Percentiles rank a stretch among this genome's conserved stretches.
Evolutionary conservation across 257 asterid genomes (phyloP).

Genomic region (Gentiana macrophylla): DNA sequence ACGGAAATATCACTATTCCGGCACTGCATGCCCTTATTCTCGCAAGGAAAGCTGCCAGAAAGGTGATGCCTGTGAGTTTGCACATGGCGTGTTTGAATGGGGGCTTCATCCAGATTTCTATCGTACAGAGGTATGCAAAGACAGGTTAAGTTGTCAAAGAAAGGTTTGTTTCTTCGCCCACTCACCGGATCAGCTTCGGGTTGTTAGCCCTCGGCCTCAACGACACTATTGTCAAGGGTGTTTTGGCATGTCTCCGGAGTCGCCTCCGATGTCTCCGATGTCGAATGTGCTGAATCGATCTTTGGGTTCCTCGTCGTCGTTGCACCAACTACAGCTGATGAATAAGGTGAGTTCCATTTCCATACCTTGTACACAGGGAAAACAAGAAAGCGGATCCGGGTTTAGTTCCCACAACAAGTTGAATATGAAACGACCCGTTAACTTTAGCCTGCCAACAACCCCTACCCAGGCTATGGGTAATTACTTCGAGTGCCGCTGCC

Average conservation of each 20-base stretch:
- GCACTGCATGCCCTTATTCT: constrained; percentile 70
- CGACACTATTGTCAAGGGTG: constrained; percentile 23
- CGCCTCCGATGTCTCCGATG: constrained; percentile 50
- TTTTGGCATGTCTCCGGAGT: constrained; percentile 19
- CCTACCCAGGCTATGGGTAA: constrained; percentile 25
- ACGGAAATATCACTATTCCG: constrained; percentile 61
- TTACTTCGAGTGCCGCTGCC: constrained; percentile 19
- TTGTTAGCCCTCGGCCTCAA: constrained; percentile 45
- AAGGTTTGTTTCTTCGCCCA: constrained; percentile 92
- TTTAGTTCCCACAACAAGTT: constrained; percentile 22
- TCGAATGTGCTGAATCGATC: constrained; percentile 28
- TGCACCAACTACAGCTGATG: constrained; percentile 40
- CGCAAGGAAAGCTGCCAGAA: constrained; percentile 51
- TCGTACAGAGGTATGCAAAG: constrained; percentile 89
- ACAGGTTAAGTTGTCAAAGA: constrained; percentile 49
- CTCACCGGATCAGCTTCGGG: constrained; percentile 61
- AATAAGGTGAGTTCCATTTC: constrained; percentile 28
- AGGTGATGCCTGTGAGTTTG: constrained; percentile 66
- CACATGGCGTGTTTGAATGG: constrained; percentile 84
- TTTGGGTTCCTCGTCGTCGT: constrained; percentile 28
- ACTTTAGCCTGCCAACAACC: constrained; percentile 34
- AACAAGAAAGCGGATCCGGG: constrained; percentile 18
- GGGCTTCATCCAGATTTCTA: constrained; percentile 89
- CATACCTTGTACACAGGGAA: constrained; percentile 19
- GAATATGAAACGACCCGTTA: constrained; percentile 22